Evolutionary conservation across 208 protist genomes (phyloP), one percentile per base, ranked within the genome.

Genomic region (Trypanosoma melophagium): DNA sequence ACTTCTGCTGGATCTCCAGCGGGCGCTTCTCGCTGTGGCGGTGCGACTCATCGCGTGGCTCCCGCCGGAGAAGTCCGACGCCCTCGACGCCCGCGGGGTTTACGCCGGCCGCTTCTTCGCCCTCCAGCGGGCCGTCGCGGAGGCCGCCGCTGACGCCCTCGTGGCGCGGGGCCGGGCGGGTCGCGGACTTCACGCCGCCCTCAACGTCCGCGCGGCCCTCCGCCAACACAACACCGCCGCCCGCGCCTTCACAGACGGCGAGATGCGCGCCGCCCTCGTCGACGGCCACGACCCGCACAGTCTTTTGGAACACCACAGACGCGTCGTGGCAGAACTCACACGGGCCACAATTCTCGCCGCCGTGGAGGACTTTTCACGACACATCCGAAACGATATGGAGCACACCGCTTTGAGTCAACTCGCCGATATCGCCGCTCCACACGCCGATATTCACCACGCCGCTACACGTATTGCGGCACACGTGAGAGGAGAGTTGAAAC

Each of bases 21-120:
- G 50, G 17, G 24, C 62, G 9, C 22, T 67, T 13, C 35, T 67
- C 7, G 52, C 31, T 35, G 52, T 67, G 9, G 57, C 59, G 57
- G 2, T 45, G 28, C 62, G 62, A 31, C 13, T 67, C 42, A 25
- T 67, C 12, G 24, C 35, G 5, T 67, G 62, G 62, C 50, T 7
- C 12, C 38, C 57, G 3, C 47, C 62, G 2, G 4, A 12, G 12
- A 49, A 67, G 22, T n/a, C n/a, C n/a, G n/a, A n/a, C n/a, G n/a
- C n/a, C n/a, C n/a, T n/a, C n/a, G n/a, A n/a, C n/a, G n/a, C n/a
- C n/a, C 62, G 47, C 31, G 19, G 9, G 25, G 59, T 67, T 28
- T 67, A 67, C 21, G 38, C 52, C 9, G 38, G 57, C 10, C 62
- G 59, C 50, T 67, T 67, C 35, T 67, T 67, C 59, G 38, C 5